Percentiles rank a stretch among this genome's conserved stretches.
These are phyloP conservation scores for Rubia peregrina DNA, from an alignment of 305 asterid species.

Conservation along the genomic window DNA sequence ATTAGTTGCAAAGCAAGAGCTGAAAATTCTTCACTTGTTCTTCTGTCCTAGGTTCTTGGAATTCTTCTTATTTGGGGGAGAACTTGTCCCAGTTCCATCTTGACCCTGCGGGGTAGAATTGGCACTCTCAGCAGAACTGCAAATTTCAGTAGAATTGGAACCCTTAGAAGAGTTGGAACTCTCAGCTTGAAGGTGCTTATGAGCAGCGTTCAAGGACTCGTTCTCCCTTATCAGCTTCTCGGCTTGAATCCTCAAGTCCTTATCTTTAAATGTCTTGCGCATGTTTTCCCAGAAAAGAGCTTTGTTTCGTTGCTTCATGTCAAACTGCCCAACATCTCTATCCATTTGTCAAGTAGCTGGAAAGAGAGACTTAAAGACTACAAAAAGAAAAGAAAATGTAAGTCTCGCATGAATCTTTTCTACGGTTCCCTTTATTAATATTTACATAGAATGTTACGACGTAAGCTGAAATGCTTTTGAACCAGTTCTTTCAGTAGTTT, in stretches of 20 bases:
- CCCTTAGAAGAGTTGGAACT: not conserved
- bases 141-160: not conserved
- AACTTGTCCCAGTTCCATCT: not conserved
- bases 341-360: not conserved
- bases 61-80: slow-evolving; percentile 16
- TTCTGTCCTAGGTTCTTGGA: slow-evolving; percentile 24
- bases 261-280: slow-evolving; percentile 40
- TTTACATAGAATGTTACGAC: not conserved
- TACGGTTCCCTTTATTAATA: not conserved
- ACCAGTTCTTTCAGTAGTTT: not conserved
- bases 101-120: not conserved
- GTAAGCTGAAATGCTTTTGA: not conserved
- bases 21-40: slow-evolving; percentile 19
- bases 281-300: slow-evolving; percentile 50
- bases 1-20: no score
- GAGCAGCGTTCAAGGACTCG: slow-evolving; percentile 34
- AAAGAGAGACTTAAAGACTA: not conserved
- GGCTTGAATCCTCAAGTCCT: slow-evolving; percentile 46
- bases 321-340: not conserved
- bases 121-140: not conserved
- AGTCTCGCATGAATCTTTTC: not conserved
- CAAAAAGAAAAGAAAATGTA: not conserved
- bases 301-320: slow-evolving; percentile 41
- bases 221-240: slow-evolving; percentile 46
- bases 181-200: slow-evolving; percentile 19